Evolutionary conservation across 345 rosid species (phyloP).

Genomic region (Cardamine occulta): DNA sequence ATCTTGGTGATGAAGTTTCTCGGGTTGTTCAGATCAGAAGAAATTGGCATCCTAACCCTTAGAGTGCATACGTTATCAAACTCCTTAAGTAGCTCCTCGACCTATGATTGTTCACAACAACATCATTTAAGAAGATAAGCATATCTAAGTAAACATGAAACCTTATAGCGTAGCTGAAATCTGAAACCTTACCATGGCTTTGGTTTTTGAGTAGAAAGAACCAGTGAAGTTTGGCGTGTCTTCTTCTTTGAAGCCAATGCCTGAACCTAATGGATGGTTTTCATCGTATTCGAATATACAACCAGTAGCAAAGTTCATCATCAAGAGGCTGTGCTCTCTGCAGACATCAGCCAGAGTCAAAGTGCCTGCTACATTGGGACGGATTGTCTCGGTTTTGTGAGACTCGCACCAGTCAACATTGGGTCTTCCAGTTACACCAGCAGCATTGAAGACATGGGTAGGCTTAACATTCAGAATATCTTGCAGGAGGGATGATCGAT

Average conservation of each 20-base stretch:
- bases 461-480: conserved; percentile 62
- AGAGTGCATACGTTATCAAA: conserved; percentile 58
- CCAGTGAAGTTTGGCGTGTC: conserved; percentile 68
- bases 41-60: conserved; percentile 58
- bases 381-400: conserved; percentile 66
- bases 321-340: conserved; percentile 61
- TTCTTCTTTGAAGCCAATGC: conserved; percentile 67
- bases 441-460: conserved; percentile 78
- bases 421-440: conserved; percentile 75
- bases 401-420: conserved; percentile 82
- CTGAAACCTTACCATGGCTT: conserved; percentile 59
- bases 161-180: conserved; percentile 5
- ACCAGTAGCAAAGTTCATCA: conserved; percentile 77
- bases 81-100: conserved; percentile 54
- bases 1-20: conserved; percentile 59
- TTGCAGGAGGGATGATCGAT: conserved; percentile 57
- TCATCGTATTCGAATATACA: conserved; percentile 73
- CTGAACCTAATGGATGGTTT: conserved; percentile 58
- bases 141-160: neutral
- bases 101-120: conserved; percentile 39
- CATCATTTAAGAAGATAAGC: neutral
- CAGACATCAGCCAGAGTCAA: conserved; percentile 71
- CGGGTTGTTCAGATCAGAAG: conserved; percentile 58
- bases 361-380: conserved; percentile 70
- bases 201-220: conserved; percentile 75